Evolutionary conservation across 2,329 filamentous ascomycete species (phyloP).

Genomic region (Bimuria novae-zelandiae): DNA sequence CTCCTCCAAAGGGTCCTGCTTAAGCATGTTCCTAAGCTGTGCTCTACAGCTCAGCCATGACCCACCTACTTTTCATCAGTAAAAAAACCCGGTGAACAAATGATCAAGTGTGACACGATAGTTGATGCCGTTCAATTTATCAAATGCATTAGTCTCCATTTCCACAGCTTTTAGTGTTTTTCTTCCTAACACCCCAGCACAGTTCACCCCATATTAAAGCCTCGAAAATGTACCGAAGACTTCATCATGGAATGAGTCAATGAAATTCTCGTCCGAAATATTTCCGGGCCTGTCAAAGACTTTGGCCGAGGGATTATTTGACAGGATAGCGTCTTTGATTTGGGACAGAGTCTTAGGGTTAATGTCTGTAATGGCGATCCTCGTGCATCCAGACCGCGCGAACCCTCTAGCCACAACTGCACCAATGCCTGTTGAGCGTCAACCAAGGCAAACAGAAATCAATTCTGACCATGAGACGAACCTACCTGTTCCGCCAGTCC

Average conservation of each 20-base stretch:
- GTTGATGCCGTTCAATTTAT: slow-evolving; percentile 60
- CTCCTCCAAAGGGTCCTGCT: slow-evolving; percentile 54
- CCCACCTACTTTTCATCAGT: slow-evolving; percentile 36
- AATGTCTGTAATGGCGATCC: slow-evolving; percentile 61
- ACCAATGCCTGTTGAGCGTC: slow-evolving; percentile 55
- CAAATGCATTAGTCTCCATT: slow-evolving; percentile 55
- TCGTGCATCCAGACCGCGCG: slow-evolving; percentile 54
- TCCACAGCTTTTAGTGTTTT: slow-evolving; percentile 51
- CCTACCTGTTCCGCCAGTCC: slow-evolving; percentile 42
- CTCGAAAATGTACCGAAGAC: slow-evolving; percentile 48
- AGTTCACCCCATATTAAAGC: slow-evolving; percentile 62
- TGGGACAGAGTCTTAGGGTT: slow-evolving; percentile 48
- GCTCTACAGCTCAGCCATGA: slow-evolving; percentile 61
- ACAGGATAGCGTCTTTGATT: slow-evolving; percentile 27
- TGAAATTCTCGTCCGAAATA: slow-evolving; percentile 53
- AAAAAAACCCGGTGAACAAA: too few species aligned
- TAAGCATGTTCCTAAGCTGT: slow-evolving; percentile 57
- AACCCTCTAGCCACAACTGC: slow-evolving; percentile 58
- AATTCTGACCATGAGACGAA: neutral
- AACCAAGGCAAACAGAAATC: slow-evolving; percentile 1
- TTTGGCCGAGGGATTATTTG: slow-evolving; percentile 34
- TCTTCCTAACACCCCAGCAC: slow-evolving; percentile 57
- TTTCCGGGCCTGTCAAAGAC: slow-evolving; percentile 51
- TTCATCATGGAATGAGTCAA: slow-evolving; percentile 49
- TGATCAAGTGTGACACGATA: slow-evolving; percentile 39